Base-by-base conservation (phyloP, 129 eudicot genomes). In the Arctium minus region DNA sequence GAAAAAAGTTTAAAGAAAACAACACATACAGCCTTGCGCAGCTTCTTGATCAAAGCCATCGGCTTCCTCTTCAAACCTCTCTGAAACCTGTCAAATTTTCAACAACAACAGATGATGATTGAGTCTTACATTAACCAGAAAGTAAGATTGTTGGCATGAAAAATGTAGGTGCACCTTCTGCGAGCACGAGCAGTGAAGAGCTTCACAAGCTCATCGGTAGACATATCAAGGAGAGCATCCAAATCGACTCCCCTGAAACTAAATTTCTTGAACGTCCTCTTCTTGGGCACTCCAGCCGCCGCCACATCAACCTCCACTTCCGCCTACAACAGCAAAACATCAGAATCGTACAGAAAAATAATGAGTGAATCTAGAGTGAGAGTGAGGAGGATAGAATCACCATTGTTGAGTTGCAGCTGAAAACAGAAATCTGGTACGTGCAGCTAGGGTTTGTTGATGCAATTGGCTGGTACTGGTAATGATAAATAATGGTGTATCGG, bases 251-350 rank as follows among this genome's bases (percentile, higher is more conserved):
- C 97, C n/a, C 92, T 73, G 88, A 82, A 93, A 46, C 89, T 88
- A 76, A 93, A 93, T 86, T 93, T 93, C 90, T 89, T 90, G 37
- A 93, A 93, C 81, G 95, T 91, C 69, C 94, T 92, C 91, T 89
- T 92, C 92, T 88, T 90, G 8, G 93, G 94, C 42, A 11, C 83
- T 68, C 86, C 91, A 1, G 62, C 82, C 17, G 89, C 79, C 32
- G 91, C 87, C 30, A 85, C 88, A 71, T 82, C 92, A 7, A 78
- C 76, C 37, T 92, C 94, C 6, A 87, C 94, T 0, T 92, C 94
- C 87, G 92, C 97, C 97, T 79, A n/a, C 11, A 76, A 27, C 27
- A 67, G 0, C 2, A 5, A 56, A 53, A 17, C 56, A 46, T 44
- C 9, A 40, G 46, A 40, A 40, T 40, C 3, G 10, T 38, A 38